These are phyloP conservation scores for apple (Malus domestica) DNA, from an alignment of 306 rosid species.

Conservation along the genomic window DNA sequence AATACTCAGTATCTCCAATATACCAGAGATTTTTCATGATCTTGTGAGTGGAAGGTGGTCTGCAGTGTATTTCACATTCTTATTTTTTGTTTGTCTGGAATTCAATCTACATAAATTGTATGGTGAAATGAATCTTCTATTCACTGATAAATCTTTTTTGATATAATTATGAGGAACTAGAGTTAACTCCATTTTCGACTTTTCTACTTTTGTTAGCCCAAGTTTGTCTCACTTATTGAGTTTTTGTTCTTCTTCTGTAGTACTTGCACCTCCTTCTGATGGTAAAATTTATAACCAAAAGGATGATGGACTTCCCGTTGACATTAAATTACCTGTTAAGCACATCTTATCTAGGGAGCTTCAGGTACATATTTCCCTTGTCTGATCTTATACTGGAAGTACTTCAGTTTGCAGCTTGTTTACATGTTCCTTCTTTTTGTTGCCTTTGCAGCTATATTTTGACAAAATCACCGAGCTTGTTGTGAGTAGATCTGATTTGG, in stretches of 20 bases:
- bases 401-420: not conserved
- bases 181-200: not conserved
- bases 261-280: conserved; percentile 57
- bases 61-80: not conserved
- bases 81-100: not conserved
- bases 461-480: conserved; percentile 69
- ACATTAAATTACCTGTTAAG: conserved; percentile 76
- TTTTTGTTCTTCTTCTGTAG: conserved; percentile 24
- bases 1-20: not conserved
- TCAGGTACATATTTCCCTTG: conserved; percentile 42
- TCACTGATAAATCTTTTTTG: not conserved
- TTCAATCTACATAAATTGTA: not conserved
- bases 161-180: not conserved
- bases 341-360: conserved; percentile 81
- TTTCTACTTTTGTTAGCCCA: not conserved
- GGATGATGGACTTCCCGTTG: conserved; percentile 65
- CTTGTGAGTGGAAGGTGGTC: not conserved
- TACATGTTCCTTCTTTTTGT: conserved; percentile 9
- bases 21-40: not conserved
- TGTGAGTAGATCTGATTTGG: conserved; percentile 48
- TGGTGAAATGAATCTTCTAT: not conserved
- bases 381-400: not conserved
- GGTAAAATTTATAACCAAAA: conserved; percentile 52
- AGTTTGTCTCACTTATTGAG: conserved; percentile 8
- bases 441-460: conserved; percentile 66